Evolutionary conservation across 2,329 filamentous ascomycete species (phyloP).

Genomic region (Fusarium coffeatum): DNA sequence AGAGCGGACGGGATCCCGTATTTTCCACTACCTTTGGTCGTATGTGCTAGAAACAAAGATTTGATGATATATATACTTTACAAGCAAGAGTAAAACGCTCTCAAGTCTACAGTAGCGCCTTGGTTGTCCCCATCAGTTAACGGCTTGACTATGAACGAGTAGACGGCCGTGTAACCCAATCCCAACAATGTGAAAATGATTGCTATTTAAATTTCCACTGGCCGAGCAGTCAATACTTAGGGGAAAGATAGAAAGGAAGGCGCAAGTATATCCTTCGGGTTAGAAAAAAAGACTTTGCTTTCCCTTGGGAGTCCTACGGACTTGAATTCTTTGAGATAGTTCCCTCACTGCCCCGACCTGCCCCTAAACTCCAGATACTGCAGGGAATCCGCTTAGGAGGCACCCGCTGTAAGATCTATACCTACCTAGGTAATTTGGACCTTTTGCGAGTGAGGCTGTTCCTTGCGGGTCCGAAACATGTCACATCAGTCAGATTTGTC

Average conservation of each 20-base stretch:
- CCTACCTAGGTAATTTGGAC: not conserved
- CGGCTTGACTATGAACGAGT: not conserved
- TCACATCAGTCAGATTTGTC: not conserved
- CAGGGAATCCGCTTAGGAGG: not conserved
- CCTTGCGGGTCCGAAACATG: not conserved
- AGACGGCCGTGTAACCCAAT: not conserved
- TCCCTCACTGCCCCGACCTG: not conserved
- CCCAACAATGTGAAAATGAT: too few relatives aligned
- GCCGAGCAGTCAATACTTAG: too few relatives aligned
- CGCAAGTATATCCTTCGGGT: too few relatives aligned
- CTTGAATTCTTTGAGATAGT: not conserved
- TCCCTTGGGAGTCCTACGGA: too few relatives aligned
- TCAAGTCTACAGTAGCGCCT: not conserved
- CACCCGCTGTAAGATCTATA: not conserved
- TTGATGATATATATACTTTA: too few relatives aligned
- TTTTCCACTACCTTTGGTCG: not conserved
- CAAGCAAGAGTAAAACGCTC: accelerated
- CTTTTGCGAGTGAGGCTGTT: not conserved
- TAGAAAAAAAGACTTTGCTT: too few relatives aligned
- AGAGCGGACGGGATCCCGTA: conserved; percentile 10
- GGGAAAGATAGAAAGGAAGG: too few relatives aligned
- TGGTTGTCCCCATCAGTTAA: too few relatives aligned
- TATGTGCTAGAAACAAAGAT: not conserved
- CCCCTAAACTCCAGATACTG: not conserved
- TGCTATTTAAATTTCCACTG: too few relatives aligned